Evolutionary conservation across 2,329 filamentous ascomycete genomes (phyloP).

Genomic region (Hysterium pulicare): DNA sequence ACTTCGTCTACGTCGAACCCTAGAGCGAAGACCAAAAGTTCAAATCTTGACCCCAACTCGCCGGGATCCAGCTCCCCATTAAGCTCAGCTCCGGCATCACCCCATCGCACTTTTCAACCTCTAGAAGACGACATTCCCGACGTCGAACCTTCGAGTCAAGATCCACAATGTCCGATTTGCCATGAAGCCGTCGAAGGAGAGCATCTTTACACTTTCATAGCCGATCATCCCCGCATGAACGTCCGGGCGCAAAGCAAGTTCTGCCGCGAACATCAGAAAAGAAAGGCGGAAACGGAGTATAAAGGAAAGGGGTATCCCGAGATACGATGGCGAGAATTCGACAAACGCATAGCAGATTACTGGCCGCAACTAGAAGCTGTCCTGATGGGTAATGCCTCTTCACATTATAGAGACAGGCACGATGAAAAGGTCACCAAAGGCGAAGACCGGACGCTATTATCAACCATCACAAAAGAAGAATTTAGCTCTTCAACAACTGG

Average conservation of each 20-base stretch:
- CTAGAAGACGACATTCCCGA: slow-evolving; percentile 17
- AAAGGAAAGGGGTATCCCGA: slow-evolving; percentile 60
- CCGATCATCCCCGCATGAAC: slow-evolving; percentile 43
- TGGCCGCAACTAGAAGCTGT: slow-evolving; percentile 56
- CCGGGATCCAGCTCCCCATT: slow-evolving; percentile 9
- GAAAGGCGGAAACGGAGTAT: slow-evolving; percentile 42
- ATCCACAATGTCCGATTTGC: slow-evolving; percentile 62
- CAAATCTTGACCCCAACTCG: slow-evolving; percentile 2
- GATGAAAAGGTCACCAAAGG: slow-evolving; percentile 55
- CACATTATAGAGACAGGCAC: slow-evolving; percentile 60
- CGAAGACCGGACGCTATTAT: slow-evolving; percentile 58
- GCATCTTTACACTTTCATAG: slow-evolving; percentile 47
- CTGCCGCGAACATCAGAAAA: slow-evolving; percentile 34
- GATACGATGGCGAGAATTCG: slow-evolving; percentile 66
- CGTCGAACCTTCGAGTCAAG: slow-evolving; percentile 9
- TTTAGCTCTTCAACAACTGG: slow-evolving; percentile 59
- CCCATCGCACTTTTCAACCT: slow-evolving; percentile 13
- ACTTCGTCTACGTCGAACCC: no score
- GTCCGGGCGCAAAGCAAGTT: slow-evolving; percentile 53
- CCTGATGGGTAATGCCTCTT: slow-evolving; percentile 53
- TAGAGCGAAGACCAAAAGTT: no score
- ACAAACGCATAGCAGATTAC: slow-evolving; percentile 57
- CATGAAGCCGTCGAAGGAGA: slow-evolving; percentile 54
- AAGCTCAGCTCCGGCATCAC: slow-evolving; percentile 15
- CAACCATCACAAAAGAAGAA: slow-evolving; percentile 44